Evolutionary conservation across 169 alveolate species (phyloP).

Genomic region (Plasmodium vivax): DNA sequence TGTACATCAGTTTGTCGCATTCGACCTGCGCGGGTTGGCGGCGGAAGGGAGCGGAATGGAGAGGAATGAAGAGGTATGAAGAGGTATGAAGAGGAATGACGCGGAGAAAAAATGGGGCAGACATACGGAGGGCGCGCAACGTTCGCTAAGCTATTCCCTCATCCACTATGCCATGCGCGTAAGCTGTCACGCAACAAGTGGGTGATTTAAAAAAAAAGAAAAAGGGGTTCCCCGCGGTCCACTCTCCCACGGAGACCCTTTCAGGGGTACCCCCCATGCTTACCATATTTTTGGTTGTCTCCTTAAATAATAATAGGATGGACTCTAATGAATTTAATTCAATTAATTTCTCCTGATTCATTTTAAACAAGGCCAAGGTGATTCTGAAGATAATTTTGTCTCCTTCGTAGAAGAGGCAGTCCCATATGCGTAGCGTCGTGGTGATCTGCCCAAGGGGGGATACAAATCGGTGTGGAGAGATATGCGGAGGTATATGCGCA

Average conservation of each 20-base stretch:
- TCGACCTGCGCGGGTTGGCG: slow-evolving; percentile 70
- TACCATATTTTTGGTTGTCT: slow-evolving; percentile 77
- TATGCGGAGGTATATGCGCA: neutral
- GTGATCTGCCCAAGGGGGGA: slow-evolving; percentile 73
- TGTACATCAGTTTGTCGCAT: slow-evolving; percentile 81
- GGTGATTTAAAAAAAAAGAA: neutral
- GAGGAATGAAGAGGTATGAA: neutral
- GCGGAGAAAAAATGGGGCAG: neutral
- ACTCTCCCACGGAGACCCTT: neutral
- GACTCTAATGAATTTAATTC: slow-evolving; percentile 75
- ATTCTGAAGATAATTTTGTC: slow-evolving; percentile 88
- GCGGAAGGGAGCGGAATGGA: neutral
- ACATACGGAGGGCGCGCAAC: neutral
- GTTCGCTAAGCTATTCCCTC: neutral
- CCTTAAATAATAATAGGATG: slow-evolving; percentile 78
- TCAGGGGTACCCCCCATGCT: neutral
- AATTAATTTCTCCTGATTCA: slow-evolving; percentile 79
- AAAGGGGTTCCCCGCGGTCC: neutral
- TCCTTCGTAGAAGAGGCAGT: slow-evolving; percentile 87
- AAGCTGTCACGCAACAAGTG: neutral
- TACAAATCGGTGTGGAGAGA: neutral
- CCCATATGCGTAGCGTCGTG: slow-evolving; percentile 90
- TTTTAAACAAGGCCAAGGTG: slow-evolving; percentile 84
- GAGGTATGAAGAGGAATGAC: neutral
- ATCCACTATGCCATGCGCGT: neutral